Conservation (phyloP, 306 rosid genomes). For the Begonia loranthoides region DNA sequence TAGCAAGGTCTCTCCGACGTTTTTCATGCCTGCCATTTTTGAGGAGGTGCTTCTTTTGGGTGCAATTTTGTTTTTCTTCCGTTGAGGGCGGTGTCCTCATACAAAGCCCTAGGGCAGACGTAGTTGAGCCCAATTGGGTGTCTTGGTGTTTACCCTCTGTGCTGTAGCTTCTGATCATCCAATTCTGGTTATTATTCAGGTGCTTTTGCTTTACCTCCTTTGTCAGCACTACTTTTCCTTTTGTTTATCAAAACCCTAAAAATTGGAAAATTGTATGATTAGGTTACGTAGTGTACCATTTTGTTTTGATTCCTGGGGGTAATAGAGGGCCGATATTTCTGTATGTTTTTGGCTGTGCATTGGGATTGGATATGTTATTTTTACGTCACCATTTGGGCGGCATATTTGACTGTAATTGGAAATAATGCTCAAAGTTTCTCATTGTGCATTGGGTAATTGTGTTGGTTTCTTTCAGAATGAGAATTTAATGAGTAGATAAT, state of each 20-base stretch:
- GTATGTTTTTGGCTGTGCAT: slow-evolving; percentile 37
- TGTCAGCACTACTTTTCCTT: slow-evolving; percentile 15
- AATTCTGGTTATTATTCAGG: slow-evolving; percentile 34
- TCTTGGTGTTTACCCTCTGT: slow-evolving; percentile 14
- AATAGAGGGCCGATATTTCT: slow-evolving; percentile 12
- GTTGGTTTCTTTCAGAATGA: background rate
- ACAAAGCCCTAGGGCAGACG: slow-evolving; percentile 87
- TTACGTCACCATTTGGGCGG: slow-evolving; percentile 15
- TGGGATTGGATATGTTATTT: slow-evolving; percentile 31
- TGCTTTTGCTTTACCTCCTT: slow-evolving; percentile 22
- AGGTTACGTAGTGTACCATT: slow-evolving; percentile 3
- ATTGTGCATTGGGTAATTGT: too few relatives aligned
- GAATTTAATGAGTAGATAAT: too few relatives aligned
- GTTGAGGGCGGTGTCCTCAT: slow-evolving; percentile 15
- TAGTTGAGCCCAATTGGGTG: slow-evolving; percentile 17
- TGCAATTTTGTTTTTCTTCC: slow-evolving; percentile 27
- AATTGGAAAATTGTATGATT: slow-evolving; percentile 6
- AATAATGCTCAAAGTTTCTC: background rate
- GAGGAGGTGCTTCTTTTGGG: slow-evolving; percentile 23
- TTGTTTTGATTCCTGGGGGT: slow-evolving; percentile 25
- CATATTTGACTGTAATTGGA: slow-evolving; percentile 17
- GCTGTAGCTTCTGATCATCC: slow-evolving; percentile 47
- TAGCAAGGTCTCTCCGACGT: slow-evolving; percentile 13
- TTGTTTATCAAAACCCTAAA: slow-evolving; percentile 67
- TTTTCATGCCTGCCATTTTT: slow-evolving; percentile 55